A percentile compares a stretch with the other conserved stretches of the same genome.
Evolutionary conservation across 2,329 filamentous ascomycete species (phyloP).

Genomic region (Gaeumannomyces sp.): DNA sequence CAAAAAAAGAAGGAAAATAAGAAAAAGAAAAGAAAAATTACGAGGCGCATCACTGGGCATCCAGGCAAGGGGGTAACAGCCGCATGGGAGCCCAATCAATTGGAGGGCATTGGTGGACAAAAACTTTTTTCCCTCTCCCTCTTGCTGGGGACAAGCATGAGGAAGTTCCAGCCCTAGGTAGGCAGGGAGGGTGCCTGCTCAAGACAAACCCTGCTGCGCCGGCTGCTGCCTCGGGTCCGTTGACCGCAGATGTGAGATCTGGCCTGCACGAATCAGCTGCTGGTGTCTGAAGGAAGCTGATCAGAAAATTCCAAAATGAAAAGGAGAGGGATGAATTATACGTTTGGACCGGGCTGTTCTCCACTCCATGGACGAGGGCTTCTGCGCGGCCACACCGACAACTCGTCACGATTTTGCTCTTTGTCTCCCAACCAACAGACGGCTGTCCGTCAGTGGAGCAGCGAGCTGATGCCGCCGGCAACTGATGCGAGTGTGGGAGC

Average conservation of each 20-base stretch:
- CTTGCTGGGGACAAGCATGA: neutral
- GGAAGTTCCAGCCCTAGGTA: neutral
- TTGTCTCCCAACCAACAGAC: neutral
- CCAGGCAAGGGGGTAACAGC: neutral
- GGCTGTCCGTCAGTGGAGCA: neutral
- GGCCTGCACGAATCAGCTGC: neutral
- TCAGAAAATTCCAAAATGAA: neutral
- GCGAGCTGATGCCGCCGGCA: neutral
- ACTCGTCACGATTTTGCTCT: neutral
- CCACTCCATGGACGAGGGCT: neutral
- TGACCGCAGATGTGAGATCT: neutral
- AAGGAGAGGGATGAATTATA: neutral
- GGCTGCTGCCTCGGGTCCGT: neutral
- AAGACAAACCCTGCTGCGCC: neutral
- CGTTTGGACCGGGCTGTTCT: neutral
- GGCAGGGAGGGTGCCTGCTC: no score
- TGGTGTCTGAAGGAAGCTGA: neutral
- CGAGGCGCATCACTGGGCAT: neutral
- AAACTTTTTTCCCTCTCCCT: neutral
- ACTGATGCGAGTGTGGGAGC: neutral
- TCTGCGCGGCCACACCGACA: neutral
- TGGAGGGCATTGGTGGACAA: neutral
- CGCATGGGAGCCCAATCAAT: neutral
- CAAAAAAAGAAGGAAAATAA: neutral
- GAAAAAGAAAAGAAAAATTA: neutral